phyloP scores from a whole-genome alignment of 768 basidiomycete species.

The Coprinopsis sp. region DNA sequence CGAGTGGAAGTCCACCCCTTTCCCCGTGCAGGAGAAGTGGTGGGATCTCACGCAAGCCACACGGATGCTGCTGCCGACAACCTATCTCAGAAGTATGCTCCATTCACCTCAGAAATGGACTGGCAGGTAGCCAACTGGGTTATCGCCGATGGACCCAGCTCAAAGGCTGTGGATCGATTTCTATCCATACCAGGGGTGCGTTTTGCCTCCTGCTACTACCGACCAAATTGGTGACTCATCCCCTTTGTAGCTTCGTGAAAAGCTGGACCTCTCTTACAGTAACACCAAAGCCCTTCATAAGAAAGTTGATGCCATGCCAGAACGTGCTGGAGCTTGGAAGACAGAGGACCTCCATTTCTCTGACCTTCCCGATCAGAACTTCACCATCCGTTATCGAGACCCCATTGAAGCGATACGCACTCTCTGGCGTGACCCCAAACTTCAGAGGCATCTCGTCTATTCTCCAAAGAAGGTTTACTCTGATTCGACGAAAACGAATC shows the following conservation, averaged over 20 bases:
- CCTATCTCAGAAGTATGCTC: slow-evolving; percentile 13
- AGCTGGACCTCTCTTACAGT: slow-evolving; percentile 22
- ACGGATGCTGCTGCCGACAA: slow-evolving; percentile 3
- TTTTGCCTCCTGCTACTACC: neutral
- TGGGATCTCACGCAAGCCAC: slow-evolving; percentile 1
- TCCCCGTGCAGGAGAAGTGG: slow-evolving; percentile 8
- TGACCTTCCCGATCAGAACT: slow-evolving; percentile 17
- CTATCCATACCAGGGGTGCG: slow-evolving; percentile 23
- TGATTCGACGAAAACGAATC: slow-evolving; percentile 9
- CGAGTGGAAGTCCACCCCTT: slow-evolving; percentile 6
- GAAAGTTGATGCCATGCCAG: slow-evolving; percentile 23
- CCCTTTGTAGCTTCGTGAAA: slow-evolving; percentile 17
- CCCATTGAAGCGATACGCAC: slow-evolving; percentile 26
- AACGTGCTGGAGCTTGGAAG: slow-evolving; percentile 21
- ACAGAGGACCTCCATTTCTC: slow-evolving; percentile 16
- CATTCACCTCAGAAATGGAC: slow-evolving; percentile 23
- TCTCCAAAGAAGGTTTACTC: slow-evolving; percentile 21
- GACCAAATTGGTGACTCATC: neutral
- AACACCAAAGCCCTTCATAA: slow-evolving; percentile 21
- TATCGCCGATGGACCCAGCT: slow-evolving; percentile 19
- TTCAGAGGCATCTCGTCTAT: slow-evolving; percentile 21
- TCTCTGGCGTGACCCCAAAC: slow-evolving; percentile 26
- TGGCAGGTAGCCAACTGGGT: slow-evolving; percentile 26
- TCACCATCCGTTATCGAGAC: slow-evolving; percentile 19
- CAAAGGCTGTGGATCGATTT: slow-evolving; percentile 23